Conservation (phyloP, 163 green algal genomes). For the Scenedesmus sp. region DNA sequence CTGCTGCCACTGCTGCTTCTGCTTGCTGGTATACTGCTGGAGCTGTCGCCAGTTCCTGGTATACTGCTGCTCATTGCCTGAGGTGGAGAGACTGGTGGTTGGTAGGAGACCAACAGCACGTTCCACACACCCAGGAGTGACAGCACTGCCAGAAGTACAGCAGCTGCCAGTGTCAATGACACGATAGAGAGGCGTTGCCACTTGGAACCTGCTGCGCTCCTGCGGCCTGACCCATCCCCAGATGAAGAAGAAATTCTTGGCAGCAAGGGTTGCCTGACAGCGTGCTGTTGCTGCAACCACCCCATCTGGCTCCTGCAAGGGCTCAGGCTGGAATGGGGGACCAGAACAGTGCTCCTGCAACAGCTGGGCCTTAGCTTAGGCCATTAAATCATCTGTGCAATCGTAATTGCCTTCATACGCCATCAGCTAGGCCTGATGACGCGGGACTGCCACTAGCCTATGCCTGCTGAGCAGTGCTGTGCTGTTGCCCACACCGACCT, state of each 20-base stretch:
- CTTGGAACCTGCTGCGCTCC: background rate
- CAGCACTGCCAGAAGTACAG: background rate
- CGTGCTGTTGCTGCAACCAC: background rate
- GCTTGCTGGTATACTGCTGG: background rate
- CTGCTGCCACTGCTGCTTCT: background rate
- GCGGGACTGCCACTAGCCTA: background rate
- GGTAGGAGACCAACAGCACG: background rate
- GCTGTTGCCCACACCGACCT: background rate
- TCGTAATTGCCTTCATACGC: background rate
- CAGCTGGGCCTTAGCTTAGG: background rate
- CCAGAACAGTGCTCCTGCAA: background rate
- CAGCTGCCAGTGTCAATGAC: background rate
- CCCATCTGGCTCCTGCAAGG: background rate
- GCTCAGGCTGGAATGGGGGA: background rate
- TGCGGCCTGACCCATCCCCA: background rate
- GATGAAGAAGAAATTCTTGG: background rate
- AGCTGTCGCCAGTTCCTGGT: background rate
- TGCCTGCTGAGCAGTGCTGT: background rate
- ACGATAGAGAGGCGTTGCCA: background rate
- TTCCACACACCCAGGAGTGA: background rate
- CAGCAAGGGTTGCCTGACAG: background rate
- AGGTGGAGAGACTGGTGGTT: background rate
- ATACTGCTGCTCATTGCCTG: background rate
- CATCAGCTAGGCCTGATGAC: background rate
- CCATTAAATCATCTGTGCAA: background rate